Percentiles rank a stretch among this genome's conserved stretches.
Conservation (phyloP, 306 rosid genomes). For the Abrus pulchellus region DNA sequence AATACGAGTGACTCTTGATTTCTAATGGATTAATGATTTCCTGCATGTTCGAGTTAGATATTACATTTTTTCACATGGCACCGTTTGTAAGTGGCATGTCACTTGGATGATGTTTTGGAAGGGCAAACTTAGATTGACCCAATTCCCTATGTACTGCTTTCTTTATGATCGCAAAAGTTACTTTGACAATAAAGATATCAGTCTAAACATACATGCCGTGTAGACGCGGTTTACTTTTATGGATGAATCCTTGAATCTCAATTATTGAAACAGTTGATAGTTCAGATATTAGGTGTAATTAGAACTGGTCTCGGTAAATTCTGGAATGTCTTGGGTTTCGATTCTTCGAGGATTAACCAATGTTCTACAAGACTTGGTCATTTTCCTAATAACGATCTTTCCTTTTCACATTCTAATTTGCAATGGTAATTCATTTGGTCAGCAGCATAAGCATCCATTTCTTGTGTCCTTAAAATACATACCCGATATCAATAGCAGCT, state of each 20-base stretch:
- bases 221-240: not conserved
- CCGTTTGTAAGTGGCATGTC: not conserved
- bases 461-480: not conserved
- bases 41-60: conserved; percentile 34
- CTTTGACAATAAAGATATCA: not conserved
- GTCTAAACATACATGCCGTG: not conserved
- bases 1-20: conserved; percentile 42
- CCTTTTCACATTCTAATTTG: not conserved
- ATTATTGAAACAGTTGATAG: not conserved
- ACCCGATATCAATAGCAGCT: not conserved
- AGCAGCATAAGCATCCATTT: not conserved
- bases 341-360: not conserved
- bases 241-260: not conserved
- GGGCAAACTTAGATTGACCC: not conserved
- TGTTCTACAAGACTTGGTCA: not conserved
- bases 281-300: not conserved
- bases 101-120: not conserved
- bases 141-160: not conserved
- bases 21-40: conserved; percentile 45
- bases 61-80: not conserved
- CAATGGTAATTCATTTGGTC: conserved; percentile 20
- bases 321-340: not conserved
- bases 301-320: not conserved
- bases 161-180: not conserved
- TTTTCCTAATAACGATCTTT: not conserved